Conservation (phyloP, 2,329 filamentous ascomycete species). For the Arthrobotrys megalospora region DNA sequence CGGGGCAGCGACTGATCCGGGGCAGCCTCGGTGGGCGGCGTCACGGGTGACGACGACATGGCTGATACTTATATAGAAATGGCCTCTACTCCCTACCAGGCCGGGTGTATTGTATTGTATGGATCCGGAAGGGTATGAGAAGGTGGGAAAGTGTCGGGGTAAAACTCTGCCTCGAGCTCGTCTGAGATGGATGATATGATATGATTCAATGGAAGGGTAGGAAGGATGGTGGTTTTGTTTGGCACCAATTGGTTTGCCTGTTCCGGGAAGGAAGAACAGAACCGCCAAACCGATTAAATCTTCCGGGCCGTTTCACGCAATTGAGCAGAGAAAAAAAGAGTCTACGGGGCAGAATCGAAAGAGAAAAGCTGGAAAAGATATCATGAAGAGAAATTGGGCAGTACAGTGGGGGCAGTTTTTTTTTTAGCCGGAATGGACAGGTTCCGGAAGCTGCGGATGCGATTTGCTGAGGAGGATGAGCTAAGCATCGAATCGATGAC, state of each 20-base stretch:
- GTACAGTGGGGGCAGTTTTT: background rate
- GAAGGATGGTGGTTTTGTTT: constrained; percentile 6
- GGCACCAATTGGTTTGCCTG: constrained; percentile 25
- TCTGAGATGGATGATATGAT: background rate
- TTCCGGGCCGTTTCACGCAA: constrained; percentile 9
- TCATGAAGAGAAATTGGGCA: background rate
- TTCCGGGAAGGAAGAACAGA: constrained; percentile 37
- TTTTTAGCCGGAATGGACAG: constrained; percentile 56
- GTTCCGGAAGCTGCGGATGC: constrained; percentile 59
- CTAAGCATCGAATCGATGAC: constrained; percentile 35
- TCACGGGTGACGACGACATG: constrained; percentile 48
- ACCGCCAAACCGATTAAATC: background rate
- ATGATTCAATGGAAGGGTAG: background rate
- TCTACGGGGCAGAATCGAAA: background rate
- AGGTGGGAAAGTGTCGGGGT: constrained; percentile 27
- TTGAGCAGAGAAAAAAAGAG: constrained; percentile 5
- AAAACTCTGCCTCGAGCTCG: constrained; percentile 28
- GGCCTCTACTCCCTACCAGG: background rate
- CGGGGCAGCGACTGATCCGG: constrained; percentile 37
- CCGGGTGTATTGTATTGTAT: background rate
- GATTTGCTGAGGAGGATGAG: constrained; percentile 16
- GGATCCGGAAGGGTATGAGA: background rate
- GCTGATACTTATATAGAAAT: constrained; percentile 2
- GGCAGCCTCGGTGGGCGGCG: constrained; percentile 34
- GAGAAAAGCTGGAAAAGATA: background rate